Conservation (phyloP, 306 rosid species). For the Datisca glomerata region DNA sequence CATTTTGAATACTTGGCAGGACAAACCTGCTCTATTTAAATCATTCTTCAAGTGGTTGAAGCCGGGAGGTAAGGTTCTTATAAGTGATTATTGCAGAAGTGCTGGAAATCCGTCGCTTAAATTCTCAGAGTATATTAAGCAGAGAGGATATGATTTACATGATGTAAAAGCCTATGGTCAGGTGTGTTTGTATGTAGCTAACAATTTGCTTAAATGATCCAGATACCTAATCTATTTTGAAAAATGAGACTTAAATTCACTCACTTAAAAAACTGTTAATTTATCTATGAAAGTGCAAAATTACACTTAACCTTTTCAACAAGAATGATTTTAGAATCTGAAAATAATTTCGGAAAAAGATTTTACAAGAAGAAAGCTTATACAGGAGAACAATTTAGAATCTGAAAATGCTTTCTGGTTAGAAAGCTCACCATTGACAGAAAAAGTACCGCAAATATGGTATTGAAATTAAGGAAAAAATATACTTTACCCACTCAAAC, state of each 20-base stretch:
- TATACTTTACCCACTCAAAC: too few relatives aligned
- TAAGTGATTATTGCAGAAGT: conserved; percentile 76
- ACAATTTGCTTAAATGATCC: background rate
- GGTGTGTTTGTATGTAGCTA: conserved; percentile 23
- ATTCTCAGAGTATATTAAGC: conserved; percentile 59
- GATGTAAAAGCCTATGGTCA: conserved; percentile 50
- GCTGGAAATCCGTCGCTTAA: conserved; percentile 50
- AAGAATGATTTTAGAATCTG: too few relatives aligned
- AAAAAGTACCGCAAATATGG: too few relatives aligned
- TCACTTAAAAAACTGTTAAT: too few relatives aligned
- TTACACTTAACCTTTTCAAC: too few relatives aligned
- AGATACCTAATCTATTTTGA: background rate
- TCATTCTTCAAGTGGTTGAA: conserved; percentile 85
- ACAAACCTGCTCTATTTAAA: conserved; percentile 58
- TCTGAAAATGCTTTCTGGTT: too few relatives aligned
- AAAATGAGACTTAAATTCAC: background rate
- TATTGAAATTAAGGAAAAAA: too few relatives aligned
- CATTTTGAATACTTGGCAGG: conserved; percentile 42
- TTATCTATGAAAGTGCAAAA: too few relatives aligned
- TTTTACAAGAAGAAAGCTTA: too few relatives aligned
- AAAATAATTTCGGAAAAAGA: too few relatives aligned
- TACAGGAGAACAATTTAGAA: too few relatives aligned
- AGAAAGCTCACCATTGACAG: too few relatives aligned
- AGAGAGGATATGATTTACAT: conserved; percentile 73
- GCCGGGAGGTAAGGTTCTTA: conserved; percentile 85